Evolutionary conservation across 768 basidiomycete species (phyloP).

Genomic region (Mycena vitilis): DNA sequence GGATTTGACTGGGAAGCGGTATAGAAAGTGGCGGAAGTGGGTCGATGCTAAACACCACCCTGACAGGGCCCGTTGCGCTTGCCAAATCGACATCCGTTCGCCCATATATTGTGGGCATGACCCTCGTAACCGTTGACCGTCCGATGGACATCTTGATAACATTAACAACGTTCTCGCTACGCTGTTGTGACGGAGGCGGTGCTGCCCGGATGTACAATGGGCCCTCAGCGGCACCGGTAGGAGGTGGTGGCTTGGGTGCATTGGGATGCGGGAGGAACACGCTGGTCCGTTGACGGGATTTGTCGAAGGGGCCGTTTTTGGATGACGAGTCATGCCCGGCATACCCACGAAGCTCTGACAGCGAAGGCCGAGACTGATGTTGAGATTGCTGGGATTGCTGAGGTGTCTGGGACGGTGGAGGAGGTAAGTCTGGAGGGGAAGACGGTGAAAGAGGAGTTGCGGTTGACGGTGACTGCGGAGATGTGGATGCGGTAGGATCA

Average conservation of each 20-base stretch:
- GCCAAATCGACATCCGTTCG: slow-evolving; percentile 54
- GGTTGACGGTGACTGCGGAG: slow-evolving; percentile 30
- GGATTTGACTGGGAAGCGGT: slow-evolving; percentile 30
- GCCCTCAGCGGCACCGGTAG: slow-evolving; percentile 26
- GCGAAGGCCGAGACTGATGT: slow-evolving; percentile 38
- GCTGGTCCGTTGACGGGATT: slow-evolving; percentile 47
- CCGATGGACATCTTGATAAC: slow-evolving; percentile 34
- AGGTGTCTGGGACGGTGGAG: slow-evolving; percentile 33
- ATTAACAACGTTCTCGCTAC: slow-evolving; percentile 30
- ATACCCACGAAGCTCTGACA: slow-evolving; percentile 39
- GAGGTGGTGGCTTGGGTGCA: slow-evolving; percentile 57
- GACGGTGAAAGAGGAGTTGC: slow-evolving; percentile 36
- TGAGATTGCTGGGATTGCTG: slow-evolving; percentile 31
- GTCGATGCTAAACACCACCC: slow-evolving; percentile 59
- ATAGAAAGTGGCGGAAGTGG: slow-evolving; percentile 47
- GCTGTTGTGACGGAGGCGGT: slow-evolving; percentile 31
- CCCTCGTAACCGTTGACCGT: slow-evolving; percentile 33
- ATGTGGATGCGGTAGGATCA: slow-evolving; percentile 12
- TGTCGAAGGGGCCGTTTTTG: slow-evolving; percentile 16
- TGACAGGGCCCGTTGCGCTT: slow-evolving; percentile 57
- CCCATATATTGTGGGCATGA: slow-evolving; percentile 57
- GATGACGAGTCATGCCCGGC: slow-evolving; percentile 17
- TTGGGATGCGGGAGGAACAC: slow-evolving; percentile 67
- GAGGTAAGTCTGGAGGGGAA: slow-evolving; percentile 34
- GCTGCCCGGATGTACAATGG: slow-evolving; percentile 31